Conservation (phyloP, 306 rosid genomes). For the Trifolium fragiferum region DNA sequence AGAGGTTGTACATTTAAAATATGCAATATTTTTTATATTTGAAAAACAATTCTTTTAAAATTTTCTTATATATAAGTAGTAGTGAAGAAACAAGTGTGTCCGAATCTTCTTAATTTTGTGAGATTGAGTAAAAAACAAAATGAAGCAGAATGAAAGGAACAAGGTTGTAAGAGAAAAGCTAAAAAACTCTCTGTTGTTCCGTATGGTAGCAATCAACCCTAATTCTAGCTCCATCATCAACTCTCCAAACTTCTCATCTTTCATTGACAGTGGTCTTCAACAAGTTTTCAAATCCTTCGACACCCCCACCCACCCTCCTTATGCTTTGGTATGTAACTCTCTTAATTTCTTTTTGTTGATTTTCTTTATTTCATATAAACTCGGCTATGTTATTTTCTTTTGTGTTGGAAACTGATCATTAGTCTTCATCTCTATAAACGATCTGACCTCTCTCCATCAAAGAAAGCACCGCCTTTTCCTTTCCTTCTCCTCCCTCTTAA, state of each 20-base stretch:
- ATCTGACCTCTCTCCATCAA: too few species aligned
- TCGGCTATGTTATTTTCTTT: too few species aligned
- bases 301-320: conserved; percentile 40
- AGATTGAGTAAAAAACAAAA: neutral
- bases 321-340: neutral
- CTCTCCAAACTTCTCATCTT: neutral
- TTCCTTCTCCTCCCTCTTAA: too few species aligned
- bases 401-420: too few species aligned
- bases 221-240: neutral
- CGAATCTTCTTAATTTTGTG: neutral
- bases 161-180: neutral
- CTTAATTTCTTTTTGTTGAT: neutral
- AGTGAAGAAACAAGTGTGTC: too few species aligned
- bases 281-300: conserved; percentile 26
- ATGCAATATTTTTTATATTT: too few species aligned
- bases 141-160: neutral
- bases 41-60: too few species aligned
- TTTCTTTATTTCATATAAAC: too few species aligned
- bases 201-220: neutral
- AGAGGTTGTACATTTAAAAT: too few species aligned
- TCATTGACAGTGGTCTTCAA: conserved; percentile 11
- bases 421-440: too few species aligned
- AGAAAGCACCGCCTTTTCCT: too few species aligned
- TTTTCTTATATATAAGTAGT: too few species aligned
- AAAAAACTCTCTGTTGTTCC: neutral